These are phyloP conservation scores for Kodamaea alishanica DNA, from an alignment of 1,139 yeast genomes.

Conservation along the genomic window DNA sequence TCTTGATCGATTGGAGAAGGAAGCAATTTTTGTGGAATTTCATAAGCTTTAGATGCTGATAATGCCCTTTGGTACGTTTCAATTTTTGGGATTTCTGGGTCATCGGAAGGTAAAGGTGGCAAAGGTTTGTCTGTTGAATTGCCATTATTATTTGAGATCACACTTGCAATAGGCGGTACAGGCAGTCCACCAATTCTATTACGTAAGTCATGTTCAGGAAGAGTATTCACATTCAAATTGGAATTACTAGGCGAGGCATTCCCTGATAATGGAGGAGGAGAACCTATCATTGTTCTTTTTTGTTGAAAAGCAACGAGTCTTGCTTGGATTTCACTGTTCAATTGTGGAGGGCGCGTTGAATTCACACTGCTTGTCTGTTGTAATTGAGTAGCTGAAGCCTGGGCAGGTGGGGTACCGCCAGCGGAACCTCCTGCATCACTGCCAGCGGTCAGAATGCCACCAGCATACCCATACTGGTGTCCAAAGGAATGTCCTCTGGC, in stretches of 20 bases:
- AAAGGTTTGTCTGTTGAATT: constrained; percentile 21
- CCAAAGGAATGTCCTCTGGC: too few species aligned
- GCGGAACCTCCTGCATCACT: too few species aligned
- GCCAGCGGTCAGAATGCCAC: too few species aligned
- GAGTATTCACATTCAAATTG: constrained; percentile 2
- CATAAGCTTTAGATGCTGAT: constrained; percentile 12
- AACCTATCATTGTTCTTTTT: constrained; percentile 41
- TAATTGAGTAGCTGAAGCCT: not conserved
- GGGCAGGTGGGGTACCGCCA: constrained; percentile 2
- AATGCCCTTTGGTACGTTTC: constrained; percentile 4
- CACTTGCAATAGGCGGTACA: constrained; percentile 17
- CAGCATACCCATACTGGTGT: too few species aligned
- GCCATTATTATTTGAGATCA: constrained; percentile 1
- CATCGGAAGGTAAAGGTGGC: constrained; percentile 28
- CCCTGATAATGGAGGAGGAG: constrained; percentile 21
- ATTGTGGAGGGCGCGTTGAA: constrained; percentile 19
- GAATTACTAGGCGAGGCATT: constrained; percentile 11
- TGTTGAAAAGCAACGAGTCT: constrained; percentile 72
- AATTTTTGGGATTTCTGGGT: constrained; percentile 3
- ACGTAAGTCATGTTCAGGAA: not conserved
- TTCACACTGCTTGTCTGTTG: constrained; percentile 1
- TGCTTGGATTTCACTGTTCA: constrained; percentile 70
- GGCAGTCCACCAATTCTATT: constrained; percentile 16
- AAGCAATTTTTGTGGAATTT: constrained; percentile 9
- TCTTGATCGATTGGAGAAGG: constrained; percentile 17